phyloP scores from a whole-genome alignment of 805 yeast species.

The Metschnikowia lachancei region DNA sequence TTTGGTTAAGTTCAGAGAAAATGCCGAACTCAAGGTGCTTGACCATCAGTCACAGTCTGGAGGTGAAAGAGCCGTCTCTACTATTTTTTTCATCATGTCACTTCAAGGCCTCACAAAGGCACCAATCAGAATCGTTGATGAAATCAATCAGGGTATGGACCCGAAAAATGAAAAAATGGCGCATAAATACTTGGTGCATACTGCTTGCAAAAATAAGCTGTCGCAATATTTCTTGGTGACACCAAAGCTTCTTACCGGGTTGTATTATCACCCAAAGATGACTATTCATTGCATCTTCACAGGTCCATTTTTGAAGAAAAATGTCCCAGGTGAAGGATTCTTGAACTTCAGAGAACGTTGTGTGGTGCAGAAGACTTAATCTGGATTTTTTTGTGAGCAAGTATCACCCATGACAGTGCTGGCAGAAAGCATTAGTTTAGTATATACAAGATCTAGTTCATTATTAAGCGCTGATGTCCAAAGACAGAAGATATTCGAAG shows the following conservation, averaged over 20 bases:
- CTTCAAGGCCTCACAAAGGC: conserved; percentile 84
- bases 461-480: not conserved
- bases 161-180: conserved; percentile 85
- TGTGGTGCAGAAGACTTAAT: not conserved
- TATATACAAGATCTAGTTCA: not conserved
- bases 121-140: conserved; percentile 95
- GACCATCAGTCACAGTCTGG: conserved; percentile 94
- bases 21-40: conserved; percentile 63
- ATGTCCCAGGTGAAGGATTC: conserved; percentile 22
- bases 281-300: conserved; percentile 73
- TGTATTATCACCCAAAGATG: conserved; percentile 78
- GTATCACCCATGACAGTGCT: not conserved
- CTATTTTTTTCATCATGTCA: conserved; percentile 85
- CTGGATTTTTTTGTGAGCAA: too few species aligned
- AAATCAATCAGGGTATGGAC: conserved; percentile 99
- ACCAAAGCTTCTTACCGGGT: conserved; percentile 79
- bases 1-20: conserved; percentile 79
- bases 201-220: conserved; percentile 58
- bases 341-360: conserved; percentile 29
- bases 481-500: conserved; percentile 5
- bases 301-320: conserved; percentile 27
- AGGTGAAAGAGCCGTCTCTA: conserved; percentile 95
- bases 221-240: conserved; percentile 92
- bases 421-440: not conserved
- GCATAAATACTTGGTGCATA: conserved; percentile 78